Conservation (phyloP, 2,329 filamentous ascomycete species). For the Microdochium bolleyi region DNA sequence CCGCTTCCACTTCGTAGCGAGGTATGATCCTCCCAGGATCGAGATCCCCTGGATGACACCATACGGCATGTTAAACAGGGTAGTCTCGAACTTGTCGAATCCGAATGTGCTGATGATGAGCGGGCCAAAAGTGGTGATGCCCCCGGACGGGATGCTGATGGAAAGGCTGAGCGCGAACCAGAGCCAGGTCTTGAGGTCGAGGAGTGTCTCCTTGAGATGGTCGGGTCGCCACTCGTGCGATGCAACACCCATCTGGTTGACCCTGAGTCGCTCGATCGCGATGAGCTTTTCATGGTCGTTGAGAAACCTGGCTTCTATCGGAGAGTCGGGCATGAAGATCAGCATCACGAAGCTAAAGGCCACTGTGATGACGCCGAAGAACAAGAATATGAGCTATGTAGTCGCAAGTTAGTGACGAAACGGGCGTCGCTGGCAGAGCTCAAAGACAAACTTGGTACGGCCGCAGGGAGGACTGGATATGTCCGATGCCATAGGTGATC, state of each 20-base stretch:
- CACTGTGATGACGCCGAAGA: conserved; percentile 43
- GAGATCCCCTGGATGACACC: conserved; percentile 47
- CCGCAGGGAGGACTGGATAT: conserved; percentile 38
- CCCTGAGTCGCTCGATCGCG: conserved; percentile 43
- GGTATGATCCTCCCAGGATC: conserved; percentile 42
- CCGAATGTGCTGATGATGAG: conserved; percentile 41
- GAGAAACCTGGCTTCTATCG: conserved; percentile 42
- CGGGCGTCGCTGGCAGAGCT: neutral
- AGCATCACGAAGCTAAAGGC: conserved; percentile 35
- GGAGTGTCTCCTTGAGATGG: conserved; percentile 43
- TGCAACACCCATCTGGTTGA: conserved; percentile 46
- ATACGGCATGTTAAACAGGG: conserved; percentile 47
- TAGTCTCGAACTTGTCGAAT: conserved; percentile 39
- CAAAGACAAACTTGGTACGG: conserved; percentile 15
- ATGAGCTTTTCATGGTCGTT: conserved; percentile 41
- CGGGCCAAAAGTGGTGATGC: conserved; percentile 43
- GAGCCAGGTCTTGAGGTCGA: conserved; percentile 53
- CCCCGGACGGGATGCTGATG: conserved; percentile 46
- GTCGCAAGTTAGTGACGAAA: neutral
- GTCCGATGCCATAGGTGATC: conserved; percentile 50
- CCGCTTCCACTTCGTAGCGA: conserved; percentile 37
- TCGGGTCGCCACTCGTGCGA: conserved; percentile 42
- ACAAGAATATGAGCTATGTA: conserved; percentile 41
- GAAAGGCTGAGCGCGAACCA: conserved; percentile 47
- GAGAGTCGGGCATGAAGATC: conserved; percentile 39